Percentiles rank a stretch among this genome's conserved stretches.
These are phyloP conservation scores for Gentiana straminea DNA, from an alignment of 257 asterid species.

Conservation along the genomic window DNA sequence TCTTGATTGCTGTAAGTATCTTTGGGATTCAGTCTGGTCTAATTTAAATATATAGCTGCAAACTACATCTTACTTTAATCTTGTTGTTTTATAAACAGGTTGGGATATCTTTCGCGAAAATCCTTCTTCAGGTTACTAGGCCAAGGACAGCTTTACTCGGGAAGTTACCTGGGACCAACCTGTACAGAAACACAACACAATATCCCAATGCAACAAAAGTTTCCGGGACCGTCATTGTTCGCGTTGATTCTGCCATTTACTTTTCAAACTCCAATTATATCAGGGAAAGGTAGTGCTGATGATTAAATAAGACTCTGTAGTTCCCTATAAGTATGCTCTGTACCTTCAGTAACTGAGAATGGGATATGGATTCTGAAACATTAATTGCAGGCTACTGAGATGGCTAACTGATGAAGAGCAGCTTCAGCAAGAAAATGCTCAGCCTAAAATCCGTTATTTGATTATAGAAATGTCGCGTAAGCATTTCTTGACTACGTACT, in stretches of 20 bases:
- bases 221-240: constrained; percentile 45
- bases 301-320: neutral
- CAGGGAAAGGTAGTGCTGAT: constrained; percentile 46
- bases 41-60: neutral
- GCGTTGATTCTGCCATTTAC: constrained; percentile 69
- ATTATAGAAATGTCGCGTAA: constrained; percentile 63
- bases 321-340: no score
- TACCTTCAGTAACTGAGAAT: no score
- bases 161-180: constrained; percentile 46
- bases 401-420: constrained; percentile 68
- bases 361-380: neutral
- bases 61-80: neutral
- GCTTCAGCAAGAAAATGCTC: constrained; percentile 12
- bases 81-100: constrained; percentile 21
- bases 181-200: constrained; percentile 60
- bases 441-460: constrained; percentile 32
- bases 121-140: constrained; percentile 73
- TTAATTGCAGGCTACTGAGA: constrained; percentile 36
- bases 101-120: constrained; percentile 56
- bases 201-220: constrained; percentile 63
- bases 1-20: constrained; percentile 47
- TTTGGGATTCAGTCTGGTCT: neutral
- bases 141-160: constrained; percentile 61
- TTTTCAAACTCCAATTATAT: constrained; percentile 66
- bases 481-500: neutral